These are phyloP conservation scores for Piper betle DNA, from an alignment of 164 flowering plant species.

Conservation along the genomic window DNA sequence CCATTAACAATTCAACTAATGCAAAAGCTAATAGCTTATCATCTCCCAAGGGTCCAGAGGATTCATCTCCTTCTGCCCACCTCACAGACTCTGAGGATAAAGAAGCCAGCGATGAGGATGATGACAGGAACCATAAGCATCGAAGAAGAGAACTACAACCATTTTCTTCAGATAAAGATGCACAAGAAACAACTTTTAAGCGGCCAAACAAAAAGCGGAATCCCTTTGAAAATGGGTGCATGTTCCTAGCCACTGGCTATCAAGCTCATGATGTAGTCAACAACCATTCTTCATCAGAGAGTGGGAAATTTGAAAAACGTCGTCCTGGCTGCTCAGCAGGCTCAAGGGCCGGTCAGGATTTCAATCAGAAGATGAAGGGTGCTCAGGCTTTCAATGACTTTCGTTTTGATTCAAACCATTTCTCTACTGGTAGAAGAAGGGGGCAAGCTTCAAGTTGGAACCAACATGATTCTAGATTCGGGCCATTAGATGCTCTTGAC, in stretches of 20 bases:
- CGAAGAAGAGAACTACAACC: constrained; percentile 60
- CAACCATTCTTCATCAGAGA: constrained; percentile 21
- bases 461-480: constrained; percentile 52
- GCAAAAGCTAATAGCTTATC: constrained; percentile 34
- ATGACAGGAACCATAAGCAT: constrained; percentile 94
- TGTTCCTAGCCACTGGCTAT: constrained; percentile 18
- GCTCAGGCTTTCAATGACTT: constrained; percentile 33
- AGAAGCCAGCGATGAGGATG: constrained; percentile 82
- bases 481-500: constrained; percentile 28
- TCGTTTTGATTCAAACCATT: constrained; percentile 16
- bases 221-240: constrained; percentile 57
- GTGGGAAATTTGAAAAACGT: constrained; percentile 39
- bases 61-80: constrained; percentile 34
- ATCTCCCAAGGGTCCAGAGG: constrained; percentile 30
- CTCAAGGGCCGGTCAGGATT: constrained; percentile 29
- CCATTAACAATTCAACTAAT: constrained; percentile 11
- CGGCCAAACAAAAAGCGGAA: constrained; percentile 52
- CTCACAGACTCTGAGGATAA: constrained; percentile 74
- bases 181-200: constrained; percentile 25
- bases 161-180: constrained; percentile 55
- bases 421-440: constrained; percentile 48
- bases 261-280: constrained; percentile 12
- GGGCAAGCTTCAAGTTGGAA: constrained; percentile 54
- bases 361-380: constrained; percentile 35
- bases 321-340: constrained; percentile 26